Percentiles rank a stretch among this genome's conserved stretches.
Evolutionary conservation across 352 stramenopile genomes (phyloP).

Genomic region (Albugo candida): DNA sequence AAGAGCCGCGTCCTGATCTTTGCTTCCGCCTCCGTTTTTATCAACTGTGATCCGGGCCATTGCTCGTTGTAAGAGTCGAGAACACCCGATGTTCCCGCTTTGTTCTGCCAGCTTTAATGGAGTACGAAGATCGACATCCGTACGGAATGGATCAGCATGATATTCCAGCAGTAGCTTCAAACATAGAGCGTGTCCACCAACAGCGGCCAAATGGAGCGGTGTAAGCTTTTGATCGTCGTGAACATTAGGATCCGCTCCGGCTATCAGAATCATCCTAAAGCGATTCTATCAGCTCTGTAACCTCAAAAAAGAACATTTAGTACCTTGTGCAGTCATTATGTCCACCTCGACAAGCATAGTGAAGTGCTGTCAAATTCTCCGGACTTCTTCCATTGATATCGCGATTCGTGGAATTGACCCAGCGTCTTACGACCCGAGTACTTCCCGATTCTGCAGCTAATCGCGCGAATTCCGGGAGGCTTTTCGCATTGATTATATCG

Average conservation of each 20-base stretch:
- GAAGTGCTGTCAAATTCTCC: slow-evolving; percentile 64
- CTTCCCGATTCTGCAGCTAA: slow-evolving; percentile 55
- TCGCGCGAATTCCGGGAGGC: slow-evolving; percentile 40
- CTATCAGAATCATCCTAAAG: slow-evolving; percentile 27
- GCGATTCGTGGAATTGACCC: slow-evolving; percentile 42
- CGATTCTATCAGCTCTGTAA: neutral
- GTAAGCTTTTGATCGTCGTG: slow-evolving; percentile 54
- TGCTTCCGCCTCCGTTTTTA: slow-evolving; percentile 14
- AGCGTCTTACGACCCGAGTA: slow-evolving; percentile 59
- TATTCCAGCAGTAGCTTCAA: slow-evolving; percentile 65
- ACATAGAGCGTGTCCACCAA: slow-evolving; percentile 52
- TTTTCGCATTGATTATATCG: slow-evolving; percentile 11
- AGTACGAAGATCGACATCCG: slow-evolving; percentile 59
- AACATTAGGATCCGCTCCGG: slow-evolving; percentile 43
- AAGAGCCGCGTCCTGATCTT: slow-evolving; percentile 17
- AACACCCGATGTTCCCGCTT: slow-evolving; percentile 59
- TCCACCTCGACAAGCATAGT: slow-evolving; percentile 48
- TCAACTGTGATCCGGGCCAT: slow-evolving; percentile 52
- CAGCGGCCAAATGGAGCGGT: slow-evolving; percentile 44
- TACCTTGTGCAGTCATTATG: slow-evolving; percentile 61
- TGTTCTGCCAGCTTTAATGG: slow-evolving; percentile 43
- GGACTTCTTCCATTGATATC: slow-evolving; percentile 44
- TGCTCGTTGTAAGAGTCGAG: slow-evolving; percentile 40
- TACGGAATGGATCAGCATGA: slow-evolving; percentile 59
- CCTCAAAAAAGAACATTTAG: neutral